Percentiles rank a stretch among this genome's conserved stretches.
These are phyloP conservation scores for Pythium grandisporangium DNA, from an alignment of 352 stramenopile species.

Conservation along the genomic window DNA sequence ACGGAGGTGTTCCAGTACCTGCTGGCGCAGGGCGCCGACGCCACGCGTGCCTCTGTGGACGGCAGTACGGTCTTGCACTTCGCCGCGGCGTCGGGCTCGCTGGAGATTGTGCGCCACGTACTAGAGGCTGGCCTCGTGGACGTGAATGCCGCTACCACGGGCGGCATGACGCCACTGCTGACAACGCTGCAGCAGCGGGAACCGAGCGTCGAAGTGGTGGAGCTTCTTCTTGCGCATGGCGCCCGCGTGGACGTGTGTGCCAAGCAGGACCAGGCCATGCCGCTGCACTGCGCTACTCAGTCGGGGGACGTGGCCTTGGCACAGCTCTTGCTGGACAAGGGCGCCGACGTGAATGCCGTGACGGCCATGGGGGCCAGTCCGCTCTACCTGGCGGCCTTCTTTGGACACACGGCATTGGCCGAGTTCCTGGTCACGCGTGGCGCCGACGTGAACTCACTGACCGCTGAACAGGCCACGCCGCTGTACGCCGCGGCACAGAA, in stretches of 20 bases:
- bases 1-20: slow-evolving; percentile 10
- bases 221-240: neutral
- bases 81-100: slow-evolving; percentile 6
- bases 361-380: slow-evolving; percentile 12
- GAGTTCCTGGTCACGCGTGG: slow-evolving; percentile 9
- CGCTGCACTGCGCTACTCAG: neutral
- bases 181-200: slow-evolving; percentile 9
- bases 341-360: slow-evolving; percentile 15
- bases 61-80: slow-evolving; percentile 17
- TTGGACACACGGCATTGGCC: slow-evolving; percentile 12
- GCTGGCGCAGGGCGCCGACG: slow-evolving; percentile 5
- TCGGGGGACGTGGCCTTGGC: neutral
- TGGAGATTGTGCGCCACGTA: slow-evolving; percentile 7
- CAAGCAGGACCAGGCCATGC: neutral
- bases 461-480: slow-evolving; percentile 9
- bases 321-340: slow-evolving; percentile 5
- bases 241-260: neutral
- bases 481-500: slow-evolving; percentile 12
- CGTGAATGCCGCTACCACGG: slow-evolving; percentile 10
- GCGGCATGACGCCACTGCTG: slow-evolving; percentile 16
- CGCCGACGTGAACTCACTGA: slow-evolving; percentile 14
- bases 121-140: slow-evolving; percentile 10
- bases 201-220: slow-evolving; percentile 6
- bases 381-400: slow-evolving; percentile 14
- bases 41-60: slow-evolving; percentile 2